A percentile compares a stretch with the other conserved stretches of the same genome.
phyloP scores from a whole-genome alignment of 2,329 filamentous ascomycete genomes.

The Fusarium sp. region DNA sequence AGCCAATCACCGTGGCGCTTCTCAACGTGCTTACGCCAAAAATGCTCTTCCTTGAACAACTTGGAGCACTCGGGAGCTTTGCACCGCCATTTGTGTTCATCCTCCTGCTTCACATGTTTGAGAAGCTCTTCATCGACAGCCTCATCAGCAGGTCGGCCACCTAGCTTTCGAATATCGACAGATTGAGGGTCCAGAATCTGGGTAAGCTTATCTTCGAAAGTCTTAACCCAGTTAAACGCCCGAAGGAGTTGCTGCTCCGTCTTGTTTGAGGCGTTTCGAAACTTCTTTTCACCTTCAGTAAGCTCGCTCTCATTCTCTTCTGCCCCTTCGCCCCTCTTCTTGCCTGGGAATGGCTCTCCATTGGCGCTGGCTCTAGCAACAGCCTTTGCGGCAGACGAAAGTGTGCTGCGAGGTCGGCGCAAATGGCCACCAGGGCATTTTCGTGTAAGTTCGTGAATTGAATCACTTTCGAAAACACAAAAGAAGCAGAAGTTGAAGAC shows the following conservation, averaged over 20 bases:
- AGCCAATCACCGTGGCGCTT: conserved; percentile 94
- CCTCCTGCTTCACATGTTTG: conserved; percentile 95
- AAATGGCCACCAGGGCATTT: conserved; percentile 99
- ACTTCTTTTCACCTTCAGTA: conserved; percentile 73
- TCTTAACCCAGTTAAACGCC: conserved; percentile 98
- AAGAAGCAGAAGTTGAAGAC: conserved; percentile 99
- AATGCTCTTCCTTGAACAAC: conserved; percentile 95
- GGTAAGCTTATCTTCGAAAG: conserved; percentile 95
- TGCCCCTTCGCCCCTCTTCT: conserved; percentile 74
- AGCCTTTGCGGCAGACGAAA: conserved; percentile 83
- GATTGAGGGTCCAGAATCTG: conserved; percentile 92
- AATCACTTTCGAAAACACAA: conserved; percentile 98
- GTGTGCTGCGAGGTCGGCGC: conserved; percentile 85
- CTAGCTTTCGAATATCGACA: conserved; percentile 88
- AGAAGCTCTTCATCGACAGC: conserved; percentile 85
- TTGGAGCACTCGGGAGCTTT: conserved; percentile 96
- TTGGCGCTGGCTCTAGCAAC: conserved; percentile 86
- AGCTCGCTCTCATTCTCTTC: conserved; percentile 67
- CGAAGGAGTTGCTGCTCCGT: conserved; percentile 91
- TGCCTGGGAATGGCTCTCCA: conserved; percentile 84
- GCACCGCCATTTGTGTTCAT: conserved; percentile 96
- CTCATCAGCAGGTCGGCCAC: conserved; percentile 87
- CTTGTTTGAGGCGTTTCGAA: conserved; percentile 75
- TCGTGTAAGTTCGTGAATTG: conserved; percentile 91
- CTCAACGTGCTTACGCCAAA: conserved; percentile 98